Evolutionary conservation across 1,139 yeast species (phyloP), one percentile per base, ranked within the genome.

Genomic region (Hemisphaericaspora xylanilytica): DNA sequence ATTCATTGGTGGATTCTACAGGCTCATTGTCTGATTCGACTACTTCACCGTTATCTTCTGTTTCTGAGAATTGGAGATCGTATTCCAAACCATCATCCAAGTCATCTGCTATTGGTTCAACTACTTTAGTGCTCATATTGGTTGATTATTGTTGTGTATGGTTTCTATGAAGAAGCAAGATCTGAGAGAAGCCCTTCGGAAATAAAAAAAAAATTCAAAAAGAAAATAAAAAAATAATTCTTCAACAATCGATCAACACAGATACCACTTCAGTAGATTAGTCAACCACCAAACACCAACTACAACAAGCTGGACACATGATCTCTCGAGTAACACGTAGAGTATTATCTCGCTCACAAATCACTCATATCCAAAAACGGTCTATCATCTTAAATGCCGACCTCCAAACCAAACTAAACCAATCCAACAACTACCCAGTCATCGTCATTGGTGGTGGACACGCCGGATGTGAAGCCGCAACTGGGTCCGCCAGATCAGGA

Each of bases 391-490:
- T 76, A 28, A 69, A 65, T 38, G 48, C 74, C 0, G 80, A 74
- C 13, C 58, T 78, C 6, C 53, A 55, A 28, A 38, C 35, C 2
- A 54, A 56, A 13, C 56, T 78, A 13, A 42, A 47, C 1, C 47
- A 48, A 3, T 55, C 71, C n/a, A 63, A 66, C 5, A 55, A 58
- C 22, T 67, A 70, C 39, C 90, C 92, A 2, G 96, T 90, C 0
- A 74, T 92, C 1, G 92, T 94, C 3, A 80, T 94, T 17, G 99
- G 99, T 3, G 99, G 96, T 9, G 99, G 99, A 0, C 99, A 94
- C 65, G 98, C 98, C 28, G 99, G 99, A 3, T 85, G 96, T 51
- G 99, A 94, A 61, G 98, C 99, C 0, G 94, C 96, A 2, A 75
- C 97, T 0, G 98, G 94, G 0, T 73, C 96, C 0, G 96, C 97